phyloP scores from a whole-genome alignment of 2,329 filamentous ascomycete genomes.

The Sporothrix pseudoabietina region DNA sequence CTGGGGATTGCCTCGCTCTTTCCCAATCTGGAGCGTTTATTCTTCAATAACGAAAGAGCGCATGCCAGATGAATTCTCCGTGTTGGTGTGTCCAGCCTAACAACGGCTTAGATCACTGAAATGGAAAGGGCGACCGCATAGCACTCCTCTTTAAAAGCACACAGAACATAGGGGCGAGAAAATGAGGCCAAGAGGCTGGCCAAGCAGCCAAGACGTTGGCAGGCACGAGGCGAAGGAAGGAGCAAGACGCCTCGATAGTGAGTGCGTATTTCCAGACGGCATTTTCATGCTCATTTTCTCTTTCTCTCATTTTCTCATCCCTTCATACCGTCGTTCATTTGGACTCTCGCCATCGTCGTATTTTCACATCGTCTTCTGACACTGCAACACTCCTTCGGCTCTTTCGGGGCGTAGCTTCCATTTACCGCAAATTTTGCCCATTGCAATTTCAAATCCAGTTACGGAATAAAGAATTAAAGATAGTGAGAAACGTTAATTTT shows the following conservation, averaged over 20 bases:
- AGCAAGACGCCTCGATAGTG: neutral
- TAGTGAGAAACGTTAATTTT: neutral
- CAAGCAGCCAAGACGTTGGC: neutral
- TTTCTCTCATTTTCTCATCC: neutral
- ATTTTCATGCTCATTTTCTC: neutral
- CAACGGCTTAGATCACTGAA: neutral
- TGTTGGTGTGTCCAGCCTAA: neutral
- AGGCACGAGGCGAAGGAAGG: neutral
- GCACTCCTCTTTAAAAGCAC: neutral
- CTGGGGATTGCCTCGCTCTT: neutral
- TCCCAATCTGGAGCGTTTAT: constrained; percentile 12
- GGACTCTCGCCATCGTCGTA: neutral
- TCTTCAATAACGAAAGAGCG: neutral
- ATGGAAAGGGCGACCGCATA: neutral
- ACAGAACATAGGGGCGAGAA: neutral
- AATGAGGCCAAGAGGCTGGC: constrained; percentile 3
- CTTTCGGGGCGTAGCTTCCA: neutral
- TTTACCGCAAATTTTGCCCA: constrained; percentile 11
- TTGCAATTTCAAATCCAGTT: neutral
- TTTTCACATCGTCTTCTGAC: neutral
- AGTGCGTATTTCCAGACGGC: neutral
- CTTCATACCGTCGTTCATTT: neutral
- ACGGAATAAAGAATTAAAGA: no score
- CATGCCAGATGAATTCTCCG: constrained; percentile 4
- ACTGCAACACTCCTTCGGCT: neutral